These are phyloP conservation scores for Platanthera guangdongensis DNA, from an alignment of 106 monocot species.

Conservation along the genomic window DNA sequence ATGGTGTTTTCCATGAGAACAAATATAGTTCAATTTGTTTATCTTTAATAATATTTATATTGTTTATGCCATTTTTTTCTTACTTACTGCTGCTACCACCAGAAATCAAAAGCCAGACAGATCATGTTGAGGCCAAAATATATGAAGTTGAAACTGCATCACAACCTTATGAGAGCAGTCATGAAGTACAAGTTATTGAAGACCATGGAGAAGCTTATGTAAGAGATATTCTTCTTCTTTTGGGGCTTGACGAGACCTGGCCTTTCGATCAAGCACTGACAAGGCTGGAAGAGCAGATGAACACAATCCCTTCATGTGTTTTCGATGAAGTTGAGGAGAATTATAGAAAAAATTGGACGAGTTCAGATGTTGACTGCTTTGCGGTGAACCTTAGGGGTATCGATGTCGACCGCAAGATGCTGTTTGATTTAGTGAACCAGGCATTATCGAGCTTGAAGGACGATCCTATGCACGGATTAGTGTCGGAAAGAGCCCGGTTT, in stretches of 20 bases:
- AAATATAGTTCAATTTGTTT: not conserved
- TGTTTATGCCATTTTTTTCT: not conserved
- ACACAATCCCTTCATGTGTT: constrained; percentile 43
- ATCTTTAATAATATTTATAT: not conserved
- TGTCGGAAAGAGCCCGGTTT: constrained; percentile 13
- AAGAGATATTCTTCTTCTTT: constrained; percentile 41
- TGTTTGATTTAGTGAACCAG: constrained; percentile 69
- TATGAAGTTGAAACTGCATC: constrained; percentile 12
- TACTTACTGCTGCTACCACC: not conserved
- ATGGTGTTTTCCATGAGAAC: too few species aligned
- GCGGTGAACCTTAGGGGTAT: not conserved
- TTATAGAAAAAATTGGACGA: constrained; percentile 5
- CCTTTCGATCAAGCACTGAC: constrained; percentile 18
- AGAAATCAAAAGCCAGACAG: not conserved
- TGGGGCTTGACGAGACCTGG: constrained; percentile 24
- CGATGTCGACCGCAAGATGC: constrained; percentile 22
- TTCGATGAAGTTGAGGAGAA: constrained; percentile 54
- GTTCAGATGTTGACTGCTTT: not conserved
- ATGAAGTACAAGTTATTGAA: constrained; percentile 19
- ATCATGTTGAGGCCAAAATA: constrained; percentile 10
- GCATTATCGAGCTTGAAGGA: constrained; percentile 25
- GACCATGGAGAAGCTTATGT: constrained; percentile 33
- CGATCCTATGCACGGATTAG: constrained; percentile 2
- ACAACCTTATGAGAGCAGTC: not conserved
- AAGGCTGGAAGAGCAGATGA: constrained; percentile 24